phyloP scores from a whole-genome alignment of 148 eudicot genomes.

The Arctostaphylos glauca region DNA sequence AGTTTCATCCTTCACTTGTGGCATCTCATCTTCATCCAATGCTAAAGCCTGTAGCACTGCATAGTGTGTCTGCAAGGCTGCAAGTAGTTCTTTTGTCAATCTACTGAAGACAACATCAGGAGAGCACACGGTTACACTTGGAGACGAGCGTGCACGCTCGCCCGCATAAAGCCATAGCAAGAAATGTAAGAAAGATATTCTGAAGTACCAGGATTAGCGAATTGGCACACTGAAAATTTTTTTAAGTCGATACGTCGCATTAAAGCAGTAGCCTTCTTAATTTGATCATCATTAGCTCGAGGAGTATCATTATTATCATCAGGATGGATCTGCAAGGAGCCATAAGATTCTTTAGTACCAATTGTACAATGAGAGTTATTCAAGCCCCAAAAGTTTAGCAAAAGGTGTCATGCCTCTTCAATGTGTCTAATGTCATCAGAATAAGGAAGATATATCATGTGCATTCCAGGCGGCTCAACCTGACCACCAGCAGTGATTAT shows the following conservation, averaged over 20 bases:
- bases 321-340: conserved; percentile 53
- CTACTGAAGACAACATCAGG: neutral
- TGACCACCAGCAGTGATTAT: conserved; percentile 62
- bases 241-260: conserved; percentile 72
- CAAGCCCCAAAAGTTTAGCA: neutral
- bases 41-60: conserved; percentile 92
- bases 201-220: conserved; percentile 84
- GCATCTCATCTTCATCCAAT: conserved; percentile 89
- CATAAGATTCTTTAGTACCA: conserved; percentile 10
- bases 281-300: conserved; percentile 69
- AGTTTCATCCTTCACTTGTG: conserved; percentile 88
- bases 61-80: conserved; percentile 97
- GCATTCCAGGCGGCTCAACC: conserved; percentile 97
- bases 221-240: conserved; percentile 91
- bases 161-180: neutral
- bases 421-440: conserved; percentile 83
- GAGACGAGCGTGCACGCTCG: neutral
- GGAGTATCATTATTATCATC: conserved; percentile 43
- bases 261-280: conserved; percentile 64
- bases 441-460: conserved; percentile 95
- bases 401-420: conserved; percentile 60
- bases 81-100: conserved; percentile 18
- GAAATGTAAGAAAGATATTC: neutral
- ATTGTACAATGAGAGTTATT: conserved; percentile 3
- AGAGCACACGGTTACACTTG: neutral